Percentiles rank a stretch among this genome's conserved stretches.
Conservation (phyloP, 2,329 filamentous ascomycete species). For the Pseudogymnoascus pannorum region DNA sequence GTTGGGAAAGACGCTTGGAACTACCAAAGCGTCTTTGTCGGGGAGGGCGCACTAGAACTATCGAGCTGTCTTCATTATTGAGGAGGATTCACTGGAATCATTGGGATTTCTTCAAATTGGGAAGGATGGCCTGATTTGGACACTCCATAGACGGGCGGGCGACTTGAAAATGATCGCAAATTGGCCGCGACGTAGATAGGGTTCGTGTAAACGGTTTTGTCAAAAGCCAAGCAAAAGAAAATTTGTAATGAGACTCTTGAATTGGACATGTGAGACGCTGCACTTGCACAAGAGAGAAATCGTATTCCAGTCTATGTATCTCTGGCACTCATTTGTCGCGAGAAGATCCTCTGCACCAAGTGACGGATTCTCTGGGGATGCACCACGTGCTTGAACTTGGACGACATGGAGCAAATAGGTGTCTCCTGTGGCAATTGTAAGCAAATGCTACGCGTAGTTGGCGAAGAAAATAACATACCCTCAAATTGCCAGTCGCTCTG, state of each 20-base stretch:
- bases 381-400: conserved; percentile 60
- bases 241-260: not conserved
- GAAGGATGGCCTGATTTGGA: not conserved
- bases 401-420: conserved; percentile 60
- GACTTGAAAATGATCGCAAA: not conserved
- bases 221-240: conserved; percentile 7
- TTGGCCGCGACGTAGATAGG: not conserved
- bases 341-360: conserved; percentile 52
- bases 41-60: not conserved
- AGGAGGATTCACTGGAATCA: not conserved
- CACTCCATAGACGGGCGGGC: not conserved
- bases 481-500: conserved; percentile 75
- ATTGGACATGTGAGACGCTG: not conserved
- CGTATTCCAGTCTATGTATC: not conserved
- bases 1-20: not conserved
- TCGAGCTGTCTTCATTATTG: not conserved
- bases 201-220: not conserved
- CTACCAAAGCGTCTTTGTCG: not conserved
- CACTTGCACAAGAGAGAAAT: not conserved
- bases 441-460: not conserved
- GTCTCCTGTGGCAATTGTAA: conserved; percentile 52
- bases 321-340: conserved; percentile 18
- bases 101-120: not conserved
- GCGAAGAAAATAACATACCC: conserved; percentile 45
- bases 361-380: conserved; percentile 62